These are phyloP conservation scores for Phytophthora hybrid DNA, from an alignment of 352 stramenopile species.

Conservation along the genomic window DNA sequence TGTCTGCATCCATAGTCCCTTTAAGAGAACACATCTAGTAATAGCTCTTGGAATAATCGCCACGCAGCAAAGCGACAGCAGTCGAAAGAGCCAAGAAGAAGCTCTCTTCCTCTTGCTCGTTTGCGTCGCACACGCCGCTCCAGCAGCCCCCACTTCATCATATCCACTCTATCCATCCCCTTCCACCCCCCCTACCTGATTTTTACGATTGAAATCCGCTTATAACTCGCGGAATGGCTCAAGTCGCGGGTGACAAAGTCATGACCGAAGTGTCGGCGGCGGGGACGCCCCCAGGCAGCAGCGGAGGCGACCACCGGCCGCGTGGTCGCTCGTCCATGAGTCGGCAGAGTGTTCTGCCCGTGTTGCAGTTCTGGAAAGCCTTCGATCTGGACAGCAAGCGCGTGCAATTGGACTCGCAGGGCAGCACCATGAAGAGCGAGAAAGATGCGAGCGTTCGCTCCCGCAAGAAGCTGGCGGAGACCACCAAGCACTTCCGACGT, in stretches of 20 bases:
- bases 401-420: slow-evolving; percentile 78
- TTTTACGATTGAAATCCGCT: slow-evolving; percentile 3
- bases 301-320: slow-evolving; percentile 14
- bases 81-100: slow-evolving; percentile 14
- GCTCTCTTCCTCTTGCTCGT: slow-evolving; percentile 1
- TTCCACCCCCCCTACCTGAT: slow-evolving; percentile 6
- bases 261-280: slow-evolving; percentile 35
- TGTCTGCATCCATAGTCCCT: background rate
- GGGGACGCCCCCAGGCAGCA: slow-evolving; percentile 28
- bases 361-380: slow-evolving; percentile 88
- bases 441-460: slow-evolving; percentile 83
- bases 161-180: slow-evolving; percentile 8
- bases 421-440: slow-evolving; percentile 83
- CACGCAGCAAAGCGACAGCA: slow-evolving; percentile 7
- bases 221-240: slow-evolving; percentile 24
- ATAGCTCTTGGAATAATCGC: slow-evolving; percentile 28
- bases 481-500: slow-evolving; percentile 85
- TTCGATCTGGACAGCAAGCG: slow-evolving; percentile 91
- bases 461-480: slow-evolving; percentile 87
- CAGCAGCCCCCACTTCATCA: background rate
- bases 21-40: slow-evolving; percentile 32
- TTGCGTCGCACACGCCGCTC: background rate
- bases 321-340: slow-evolving; percentile 26
- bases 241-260: slow-evolving; percentile 37
- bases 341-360: slow-evolving; percentile 49